Evolutionary conservation across 805 yeast genomes (phyloP).

Genomic region (Lipomyces yamadae): DNA sequence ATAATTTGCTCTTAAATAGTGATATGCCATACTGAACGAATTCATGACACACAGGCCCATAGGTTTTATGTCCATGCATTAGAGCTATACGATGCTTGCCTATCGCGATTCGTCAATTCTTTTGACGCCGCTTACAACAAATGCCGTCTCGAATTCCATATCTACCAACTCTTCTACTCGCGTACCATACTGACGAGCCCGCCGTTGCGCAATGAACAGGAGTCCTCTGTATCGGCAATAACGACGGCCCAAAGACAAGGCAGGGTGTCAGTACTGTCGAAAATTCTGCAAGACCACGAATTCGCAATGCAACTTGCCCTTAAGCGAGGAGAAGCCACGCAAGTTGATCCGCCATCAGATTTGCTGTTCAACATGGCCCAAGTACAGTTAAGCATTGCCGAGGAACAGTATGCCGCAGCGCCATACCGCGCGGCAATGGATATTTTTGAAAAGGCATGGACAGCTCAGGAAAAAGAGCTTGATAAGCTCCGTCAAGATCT

Average conservation of each 20-base stretch:
- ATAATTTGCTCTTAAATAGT: too few species aligned
- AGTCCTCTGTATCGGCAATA: slow-evolving; percentile 4
- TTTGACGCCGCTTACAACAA: slow-evolving; percentile 36
- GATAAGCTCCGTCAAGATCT: slow-evolving; percentile 13
- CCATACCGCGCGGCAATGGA: slow-evolving; percentile 26
- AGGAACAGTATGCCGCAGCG: slow-evolving; percentile 28
- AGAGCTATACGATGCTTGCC: slow-evolving; percentile 27
- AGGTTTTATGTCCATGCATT: slow-evolving; percentile 31
- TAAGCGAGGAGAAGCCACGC: slow-evolving; percentile 5
- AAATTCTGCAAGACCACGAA: slow-evolving; percentile 31
- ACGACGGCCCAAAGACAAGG: slow-evolving; percentile 23
- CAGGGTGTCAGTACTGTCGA: slow-evolving; percentile 12
- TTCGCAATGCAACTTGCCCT: slow-evolving; percentile 19
- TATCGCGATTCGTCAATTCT: slow-evolving; percentile 20
- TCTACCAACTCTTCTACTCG: slow-evolving; percentile 27
- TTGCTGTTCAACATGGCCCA: slow-evolving; percentile 35
- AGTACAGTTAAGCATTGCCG: slow-evolving; percentile 34
- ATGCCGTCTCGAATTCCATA: slow-evolving; percentile 33
- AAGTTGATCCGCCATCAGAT: slow-evolving; percentile 26
- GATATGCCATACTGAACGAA: background rate
- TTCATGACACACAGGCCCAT: slow-evolving; percentile 22
- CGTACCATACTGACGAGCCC: slow-evolving; percentile 8
- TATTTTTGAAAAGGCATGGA: slow-evolving; percentile 31
- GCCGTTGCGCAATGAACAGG: background rate
- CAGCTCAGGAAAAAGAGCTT: slow-evolving; percentile 27